Evolutionary conservation across 2,329 filamentous ascomycete species (phyloP), one percentile per base, ranked within the genome.

Genomic region (Lojkania enalia): DNA sequence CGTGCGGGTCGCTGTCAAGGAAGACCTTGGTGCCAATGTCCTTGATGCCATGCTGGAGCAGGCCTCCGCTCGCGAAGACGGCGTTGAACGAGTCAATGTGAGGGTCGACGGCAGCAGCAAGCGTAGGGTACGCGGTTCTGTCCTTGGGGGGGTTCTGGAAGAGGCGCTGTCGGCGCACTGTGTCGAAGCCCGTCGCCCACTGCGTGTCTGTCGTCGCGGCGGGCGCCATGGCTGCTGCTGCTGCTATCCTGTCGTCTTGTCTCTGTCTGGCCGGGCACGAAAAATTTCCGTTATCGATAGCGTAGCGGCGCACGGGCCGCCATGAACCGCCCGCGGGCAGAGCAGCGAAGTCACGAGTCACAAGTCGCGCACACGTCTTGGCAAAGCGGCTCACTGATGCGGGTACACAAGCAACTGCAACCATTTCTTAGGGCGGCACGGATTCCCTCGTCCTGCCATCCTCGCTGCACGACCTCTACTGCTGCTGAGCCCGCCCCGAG

Each of bases 21-120:
- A 88, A 95, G 3, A 82, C 82, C 73, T 92, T 95, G 52, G 83
- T 87, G 61, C 92, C 94, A 72, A 99, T 97, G 66, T 99, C 94
- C 63, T 82, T 83, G 49, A 97, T 70, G 11, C 81, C 90, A 54
- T 89, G 84, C 38, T 87, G 82, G 42, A 99, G 69, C 40, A 86
- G 76, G 41, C 88, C 89, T 70, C 86, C 80, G 46, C 80, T 77
- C 21, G 84, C 82, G 66, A 96, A 95, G 36, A 97, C 79, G 40
- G 85, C 85, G 76, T 99, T 96, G 82, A 96, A 99, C 5, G 94
- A 94, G 63, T 96, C 86, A 60, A 97, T 87, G 71, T 99, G 94
- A 38, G 94, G 94, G 55, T 88, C 80, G 48, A 97, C 85, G n/a
- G 92, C 88, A 49, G 82, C 81, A 60, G 91, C 86, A 36, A 99